Base-by-base conservation (phyloP, 1,139 yeast species). In the Sugiyamaella xylanicola region DNA sequence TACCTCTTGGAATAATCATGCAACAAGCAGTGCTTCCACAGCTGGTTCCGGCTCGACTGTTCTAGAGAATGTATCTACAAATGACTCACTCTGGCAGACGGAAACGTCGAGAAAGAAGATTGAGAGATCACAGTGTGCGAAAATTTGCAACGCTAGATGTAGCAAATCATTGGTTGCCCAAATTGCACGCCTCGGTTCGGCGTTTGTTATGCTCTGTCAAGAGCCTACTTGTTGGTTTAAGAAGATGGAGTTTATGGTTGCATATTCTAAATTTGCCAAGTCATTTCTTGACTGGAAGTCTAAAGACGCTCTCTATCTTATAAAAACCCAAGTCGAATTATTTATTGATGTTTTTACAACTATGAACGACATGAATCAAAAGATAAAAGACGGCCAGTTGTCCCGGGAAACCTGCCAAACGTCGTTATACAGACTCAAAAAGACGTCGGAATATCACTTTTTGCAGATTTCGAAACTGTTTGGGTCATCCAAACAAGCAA, bases 221-320 rank as follows among this genome's bases (percentile, higher is more conserved):
- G 25, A 20, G 29, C 63, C 65, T 13, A 17, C 51, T 2, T 61
- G 66, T 51, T 58, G 58, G 56, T 51, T 61, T 40, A 48, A 56
- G 8, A 51, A 66, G 25, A 53, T 63, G 35, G 53, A 58, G 47
- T 65, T 65, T 42, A 57, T 62, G 54, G 65, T 59, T 8, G 61
- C 66, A 4, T 65, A 61, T 51, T 56, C 61, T 11, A 48, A 53
- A 39, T 64, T 56, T 51, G 56, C 65, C 36, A 57, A 56, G 32
- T 55, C 58, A 39, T 65, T 64, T 54, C 51, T 63, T 21, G 58
- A 56, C 32, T 61, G 61, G 61, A 61, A 63, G 50, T 54, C 58
- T n/a, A 56, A 59, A 22, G 64, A 63, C 22, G 61, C 64, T 9
- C 55, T 56, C 5, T 25, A 46, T 16, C 49, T 61, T 44, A 56